Conservation (phyloP, 768 basidiomycete species). For the Rhizopogon vulgaris region DNA sequence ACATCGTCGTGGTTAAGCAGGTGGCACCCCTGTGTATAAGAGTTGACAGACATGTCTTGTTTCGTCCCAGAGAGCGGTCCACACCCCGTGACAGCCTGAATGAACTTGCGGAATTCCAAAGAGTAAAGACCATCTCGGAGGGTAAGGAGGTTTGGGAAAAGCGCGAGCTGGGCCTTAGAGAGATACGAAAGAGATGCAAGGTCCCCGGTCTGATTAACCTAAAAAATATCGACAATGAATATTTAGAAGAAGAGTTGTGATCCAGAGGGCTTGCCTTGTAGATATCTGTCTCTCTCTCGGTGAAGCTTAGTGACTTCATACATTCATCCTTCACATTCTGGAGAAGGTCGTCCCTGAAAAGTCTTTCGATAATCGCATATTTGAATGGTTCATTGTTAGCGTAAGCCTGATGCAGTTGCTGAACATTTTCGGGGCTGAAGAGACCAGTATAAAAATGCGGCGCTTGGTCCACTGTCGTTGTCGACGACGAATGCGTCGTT, state of each 20-base stretch:
- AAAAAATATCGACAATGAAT: slow-evolving; percentile 2
- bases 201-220: slow-evolving; percentile 98
- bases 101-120: slow-evolving; percentile 68
- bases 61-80: slow-evolving; percentile 87
- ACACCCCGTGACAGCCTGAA: slow-evolving; percentile 85
- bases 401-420: slow-evolving; percentile 53
- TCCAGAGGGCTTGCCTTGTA: slow-evolving; percentile 61
- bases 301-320: slow-evolving; percentile 68
- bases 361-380: slow-evolving; percentile 70
- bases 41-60: slow-evolving; percentile 93
- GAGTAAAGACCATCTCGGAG: slow-evolving; percentile 94
- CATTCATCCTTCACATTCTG: slow-evolving; percentile 81
- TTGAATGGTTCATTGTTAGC: slow-evolving; percentile 64
- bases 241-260: slow-evolving; percentile 2
- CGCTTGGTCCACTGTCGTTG: slow-evolving; percentile 9
- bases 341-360: slow-evolving; percentile 82
- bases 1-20: slow-evolving; percentile 98
- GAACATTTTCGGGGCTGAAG: slow-evolving; percentile 51
- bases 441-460: slow-evolving; percentile 35
- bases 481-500: slow-evolving; percentile 26
- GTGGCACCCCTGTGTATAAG: slow-evolving; percentile 88
- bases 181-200: slow-evolving; percentile 90
- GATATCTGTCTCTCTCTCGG: slow-evolving; percentile 96
- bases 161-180: slow-evolving; percentile 64
- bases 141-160: slow-evolving; percentile 71